Evolutionary conservation across 805 yeast genomes (phyloP).

Genomic region (Myxozyma nipponensis): DNA sequence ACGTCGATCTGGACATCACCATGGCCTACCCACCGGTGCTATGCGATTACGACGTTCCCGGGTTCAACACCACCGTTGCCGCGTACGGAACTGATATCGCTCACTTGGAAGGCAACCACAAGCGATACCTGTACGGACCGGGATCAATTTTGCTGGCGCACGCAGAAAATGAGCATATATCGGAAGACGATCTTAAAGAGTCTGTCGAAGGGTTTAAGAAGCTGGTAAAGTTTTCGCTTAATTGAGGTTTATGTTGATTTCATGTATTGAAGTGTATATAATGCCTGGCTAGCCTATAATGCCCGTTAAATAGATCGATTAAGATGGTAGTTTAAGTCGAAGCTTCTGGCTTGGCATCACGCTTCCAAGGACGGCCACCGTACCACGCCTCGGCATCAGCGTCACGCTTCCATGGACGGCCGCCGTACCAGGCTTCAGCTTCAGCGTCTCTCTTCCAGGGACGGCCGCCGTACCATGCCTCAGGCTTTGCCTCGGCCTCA

Average conservation of each 20-base stretch:
- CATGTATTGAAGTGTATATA: too few species aligned
- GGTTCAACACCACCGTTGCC: constrained; percentile 51
- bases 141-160: constrained; percentile 40
- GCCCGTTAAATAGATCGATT: not conserved
- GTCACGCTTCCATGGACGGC: constrained; percentile 4
- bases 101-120: constrained; percentile 39
- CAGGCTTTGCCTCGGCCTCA: constrained; percentile 2
- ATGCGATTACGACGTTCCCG: constrained; percentile 59
- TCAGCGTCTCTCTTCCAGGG: constrained; percentile 11
- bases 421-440: constrained; percentile 2
- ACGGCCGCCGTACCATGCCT: constrained; percentile 5
- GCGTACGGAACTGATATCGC: constrained; percentile 57
- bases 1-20: constrained; percentile 28
- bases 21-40: constrained; percentile 39
- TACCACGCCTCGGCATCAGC: constrained; percentile 2
- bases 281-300: not conserved
- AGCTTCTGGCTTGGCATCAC: not conserved
- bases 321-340: not conserved
- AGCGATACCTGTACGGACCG: constrained; percentile 60
- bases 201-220: constrained; percentile 55
- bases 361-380: not conserved
- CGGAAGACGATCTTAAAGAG: constrained; percentile 44
- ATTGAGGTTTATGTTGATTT: too few species aligned
- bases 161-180: constrained; percentile 23
- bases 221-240: constrained; percentile 34